phyloP scores from a whole-genome alignment of 352 stramenopile genomes.

The Globisporangium acanthophoron region DNA sequence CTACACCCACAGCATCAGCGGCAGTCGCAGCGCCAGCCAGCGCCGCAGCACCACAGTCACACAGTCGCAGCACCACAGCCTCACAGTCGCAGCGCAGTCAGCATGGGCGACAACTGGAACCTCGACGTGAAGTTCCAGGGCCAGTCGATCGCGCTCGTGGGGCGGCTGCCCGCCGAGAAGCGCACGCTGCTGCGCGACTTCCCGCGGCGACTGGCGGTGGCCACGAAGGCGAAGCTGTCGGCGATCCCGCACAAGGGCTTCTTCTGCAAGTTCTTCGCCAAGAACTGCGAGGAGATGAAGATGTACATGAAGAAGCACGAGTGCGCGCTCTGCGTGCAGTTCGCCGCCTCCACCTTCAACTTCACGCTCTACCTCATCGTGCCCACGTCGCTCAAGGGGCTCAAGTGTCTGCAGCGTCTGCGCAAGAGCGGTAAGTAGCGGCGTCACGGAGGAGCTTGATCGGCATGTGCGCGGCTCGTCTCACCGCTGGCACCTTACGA shows the following conservation, averaged over 20 bases:
- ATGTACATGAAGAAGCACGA: conserved; percentile 87
- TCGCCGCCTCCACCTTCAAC: conserved; percentile 75
- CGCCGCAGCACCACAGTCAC: not conserved
- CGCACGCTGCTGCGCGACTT: conserved; percentile 72
- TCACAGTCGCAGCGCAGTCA: not conserved
- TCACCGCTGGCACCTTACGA: not conserved
- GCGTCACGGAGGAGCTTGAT: too few relatives aligned
- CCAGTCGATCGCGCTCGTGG: conserved; percentile 60
- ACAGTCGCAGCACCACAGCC: too few relatives aligned
- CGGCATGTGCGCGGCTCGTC: not conserved
- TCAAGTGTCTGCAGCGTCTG: conserved; percentile 78
- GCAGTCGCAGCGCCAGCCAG: not conserved
- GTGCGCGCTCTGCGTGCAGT: conserved; percentile 79
- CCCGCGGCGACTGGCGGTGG: conserved; percentile 63
- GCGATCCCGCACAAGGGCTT: conserved; percentile 83
- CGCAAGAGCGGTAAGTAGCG: conserved; percentile 61
- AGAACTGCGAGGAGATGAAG: conserved; percentile 82
- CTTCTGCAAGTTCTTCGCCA: conserved; percentile 88
- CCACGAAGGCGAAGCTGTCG: conserved; percentile 69
- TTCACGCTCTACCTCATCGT: conserved; percentile 83
- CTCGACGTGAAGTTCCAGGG: conserved; percentile 85
- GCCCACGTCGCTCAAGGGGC: conserved; percentile 47
- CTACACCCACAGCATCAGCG: not conserved
- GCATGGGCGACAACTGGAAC: conserved; percentile 75
- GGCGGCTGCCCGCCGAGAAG: conserved; percentile 76